A percentile compares a stretch with the other conserved stretches of the same genome.
These are phyloP conservation scores for Tulasnella sp. DNA, from an alignment of 768 basidiomycete genomes.

Conservation along the genomic window DNA sequence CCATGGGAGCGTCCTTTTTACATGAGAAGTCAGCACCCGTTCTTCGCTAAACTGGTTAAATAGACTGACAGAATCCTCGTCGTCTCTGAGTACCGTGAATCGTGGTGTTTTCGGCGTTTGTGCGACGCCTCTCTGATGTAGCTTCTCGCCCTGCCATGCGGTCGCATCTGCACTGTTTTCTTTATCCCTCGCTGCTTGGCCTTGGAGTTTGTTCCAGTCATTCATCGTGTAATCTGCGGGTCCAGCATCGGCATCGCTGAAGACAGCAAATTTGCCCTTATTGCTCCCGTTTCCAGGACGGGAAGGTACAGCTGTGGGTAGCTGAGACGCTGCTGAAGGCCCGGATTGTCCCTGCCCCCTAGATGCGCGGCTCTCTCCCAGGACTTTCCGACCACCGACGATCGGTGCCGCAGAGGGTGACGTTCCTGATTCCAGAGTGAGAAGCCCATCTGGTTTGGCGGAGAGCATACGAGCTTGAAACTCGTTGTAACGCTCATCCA, in stretches of 20 bases:
- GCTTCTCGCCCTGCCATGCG: conserved; percentile 32
- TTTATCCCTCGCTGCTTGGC: conserved; percentile 30
- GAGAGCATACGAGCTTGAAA: conserved; percentile 54
- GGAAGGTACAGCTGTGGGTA: conserved; percentile 18
- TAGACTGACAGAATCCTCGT: conserved; percentile 22
- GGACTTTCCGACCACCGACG: conserved; percentile 22
- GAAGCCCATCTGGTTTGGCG: conserved; percentile 23
- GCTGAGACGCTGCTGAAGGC: conserved; percentile 19
- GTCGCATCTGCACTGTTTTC: conserved; percentile 32
- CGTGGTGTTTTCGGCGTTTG: conserved; percentile 29
- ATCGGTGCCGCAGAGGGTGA: conserved; percentile 17
- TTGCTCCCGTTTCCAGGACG: conserved; percentile 19
- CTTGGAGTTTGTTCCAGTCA: conserved; percentile 34
- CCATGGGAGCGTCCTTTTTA: not conserved
- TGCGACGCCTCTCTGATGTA: conserved; percentile 22
- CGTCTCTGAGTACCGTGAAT: conserved; percentile 34
- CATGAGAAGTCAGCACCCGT: not conserved
- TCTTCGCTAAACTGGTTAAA: not conserved
- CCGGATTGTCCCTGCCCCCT: conserved; percentile 34
- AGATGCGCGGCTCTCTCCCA: conserved; percentile 21
- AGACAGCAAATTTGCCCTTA: conserved; percentile 27
- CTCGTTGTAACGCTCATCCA: conserved; percentile 70
- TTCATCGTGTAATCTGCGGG: conserved; percentile 17
- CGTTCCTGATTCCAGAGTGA: conserved; percentile 13
- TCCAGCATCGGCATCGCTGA: conserved; percentile 22